phyloP scores from a whole-genome alignment of 768 basidiomycete genomes.

The Nevesoporus exiguus region DNA sequence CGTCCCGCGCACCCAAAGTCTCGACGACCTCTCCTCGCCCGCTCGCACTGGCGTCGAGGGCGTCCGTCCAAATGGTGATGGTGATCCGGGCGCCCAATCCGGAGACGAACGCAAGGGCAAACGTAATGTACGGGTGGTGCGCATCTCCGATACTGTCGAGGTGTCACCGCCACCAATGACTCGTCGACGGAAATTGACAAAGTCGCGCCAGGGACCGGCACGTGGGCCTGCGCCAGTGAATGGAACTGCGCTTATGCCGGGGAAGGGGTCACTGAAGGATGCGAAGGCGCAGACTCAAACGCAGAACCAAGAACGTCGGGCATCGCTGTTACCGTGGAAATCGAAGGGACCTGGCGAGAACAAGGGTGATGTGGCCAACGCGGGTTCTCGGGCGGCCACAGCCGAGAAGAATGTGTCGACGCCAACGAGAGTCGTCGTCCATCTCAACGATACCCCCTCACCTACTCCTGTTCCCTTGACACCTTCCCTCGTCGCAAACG shows the following conservation, averaged over 20 bases:
- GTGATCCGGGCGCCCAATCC: background rate
- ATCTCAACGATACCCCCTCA: background rate
- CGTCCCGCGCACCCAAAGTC: constrained; percentile 18
- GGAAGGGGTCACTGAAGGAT: background rate
- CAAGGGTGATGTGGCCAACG: background rate
- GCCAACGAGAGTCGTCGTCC: background rate
- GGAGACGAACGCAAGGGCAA: constrained; percentile 6
- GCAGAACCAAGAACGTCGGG: constrained; percentile 12
- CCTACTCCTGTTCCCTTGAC: background rate
- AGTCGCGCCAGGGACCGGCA: constrained; percentile 8
- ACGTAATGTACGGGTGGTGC: constrained; percentile 24
- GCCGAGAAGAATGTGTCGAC: background rate
- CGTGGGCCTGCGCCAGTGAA: background rate
- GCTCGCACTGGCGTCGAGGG: constrained; percentile 19
- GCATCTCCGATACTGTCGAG: constrained; percentile 25
- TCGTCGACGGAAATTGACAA: constrained; percentile 24
- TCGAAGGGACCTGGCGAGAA: constrained; percentile 10
- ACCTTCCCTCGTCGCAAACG: background rate
- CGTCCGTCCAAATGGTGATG: background rate
- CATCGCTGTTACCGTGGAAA: constrained; percentile 23
- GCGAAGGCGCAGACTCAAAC: background rate
- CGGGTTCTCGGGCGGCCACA: background rate
- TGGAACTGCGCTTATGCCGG: background rate
- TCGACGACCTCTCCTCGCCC: constrained; percentile 23
- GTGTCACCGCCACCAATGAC: constrained; percentile 14